Evolutionary conservation across 2,329 filamentous ascomycete genomes (phyloP).

Genomic region (Aspergillus piperis): DNA sequence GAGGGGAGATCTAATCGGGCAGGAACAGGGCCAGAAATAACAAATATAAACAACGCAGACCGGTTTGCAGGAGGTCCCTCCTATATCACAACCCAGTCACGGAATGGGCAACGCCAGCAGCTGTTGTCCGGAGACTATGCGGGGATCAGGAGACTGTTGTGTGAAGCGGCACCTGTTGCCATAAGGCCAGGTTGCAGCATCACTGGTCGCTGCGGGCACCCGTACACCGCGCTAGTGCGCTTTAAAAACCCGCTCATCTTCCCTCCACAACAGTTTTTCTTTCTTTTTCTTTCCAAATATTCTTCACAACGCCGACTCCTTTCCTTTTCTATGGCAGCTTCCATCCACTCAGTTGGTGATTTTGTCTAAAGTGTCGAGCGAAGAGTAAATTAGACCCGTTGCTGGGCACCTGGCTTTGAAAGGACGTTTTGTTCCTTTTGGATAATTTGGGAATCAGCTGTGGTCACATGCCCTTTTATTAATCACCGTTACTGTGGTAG

Average conservation of each 20-base stretch:
- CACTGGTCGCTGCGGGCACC: constrained; percentile 35
- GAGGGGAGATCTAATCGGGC: constrained; percentile 24
- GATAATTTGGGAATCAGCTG: constrained; percentile 73
- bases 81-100: constrained; percentile 36
- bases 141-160: constrained; percentile 37
- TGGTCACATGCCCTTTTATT: constrained; percentile 54
- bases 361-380: constrained; percentile 70
- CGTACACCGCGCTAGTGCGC: constrained; percentile 32
- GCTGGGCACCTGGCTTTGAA: constrained; percentile 72
- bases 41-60: constrained; percentile 23
- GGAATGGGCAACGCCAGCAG: constrained; percentile 32
- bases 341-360: constrained; percentile 50
- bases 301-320: constrained; percentile 52
- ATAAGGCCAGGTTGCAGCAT: constrained; percentile 51
- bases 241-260: constrained; percentile 30
- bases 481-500: neutral
- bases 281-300: constrained; percentile 46
- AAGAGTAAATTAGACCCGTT: constrained; percentile 64
- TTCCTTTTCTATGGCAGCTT: constrained; percentile 56
- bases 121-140: constrained; percentile 33
- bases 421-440: constrained; percentile 61
- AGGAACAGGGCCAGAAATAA: constrained; percentile 19
- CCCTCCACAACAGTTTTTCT: constrained; percentile 34
- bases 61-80: constrained; percentile 22
- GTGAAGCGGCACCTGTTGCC: constrained; percentile 34